Percentiles rank a stretch among this genome's conserved stretches.
Evolutionary conservation across 495 filamentous ascomycete genomes (phyloP).

Genomic region (Sporormia fimetaria): DNA sequence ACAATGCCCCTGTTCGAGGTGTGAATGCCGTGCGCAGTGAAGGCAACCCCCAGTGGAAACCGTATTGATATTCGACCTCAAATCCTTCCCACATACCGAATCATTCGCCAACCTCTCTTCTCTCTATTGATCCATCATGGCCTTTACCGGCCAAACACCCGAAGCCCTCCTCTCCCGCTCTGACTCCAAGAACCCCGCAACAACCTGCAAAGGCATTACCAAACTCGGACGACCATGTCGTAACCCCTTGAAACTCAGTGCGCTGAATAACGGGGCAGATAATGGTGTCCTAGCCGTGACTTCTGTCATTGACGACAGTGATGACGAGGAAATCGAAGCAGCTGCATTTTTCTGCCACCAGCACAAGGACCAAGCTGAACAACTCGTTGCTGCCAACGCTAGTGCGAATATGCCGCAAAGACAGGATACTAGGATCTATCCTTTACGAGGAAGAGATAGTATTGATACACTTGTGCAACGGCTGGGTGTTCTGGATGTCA

Average conservation of each 20-base stretch:
- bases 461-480: conserved; percentile 73
- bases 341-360: conserved; percentile 77
- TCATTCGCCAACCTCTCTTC: no score
- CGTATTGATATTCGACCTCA: no score
- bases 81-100: no score
- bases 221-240: conserved; percentile 66
- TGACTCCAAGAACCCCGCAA: conserved; percentile 71
- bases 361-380: conserved; percentile 73
- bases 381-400: conserved; percentile 21
- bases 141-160: conserved; percentile 55
- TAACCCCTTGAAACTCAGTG: no score
- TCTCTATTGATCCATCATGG: conserved; percentile 15
- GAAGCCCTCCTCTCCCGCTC: conserved; percentile 64
- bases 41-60: no score
- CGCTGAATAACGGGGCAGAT: conserved; percentile 42
- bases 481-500: conserved; percentile 58
- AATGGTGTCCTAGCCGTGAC: conserved; percentile 35
- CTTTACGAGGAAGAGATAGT: conserved; percentile 52
- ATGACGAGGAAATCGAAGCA: conserved; percentile 34
- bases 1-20: no score
- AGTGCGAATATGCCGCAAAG: conserved; percentile 2
- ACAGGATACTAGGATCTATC: conserved; percentile 27
- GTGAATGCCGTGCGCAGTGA: no score
- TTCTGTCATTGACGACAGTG: conserved; percentile 29
- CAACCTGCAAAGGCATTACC: conserved; percentile 83